phyloP scores from a whole-genome alignment of 163 green algal species.

The Smithsoniella earleae region DNA sequence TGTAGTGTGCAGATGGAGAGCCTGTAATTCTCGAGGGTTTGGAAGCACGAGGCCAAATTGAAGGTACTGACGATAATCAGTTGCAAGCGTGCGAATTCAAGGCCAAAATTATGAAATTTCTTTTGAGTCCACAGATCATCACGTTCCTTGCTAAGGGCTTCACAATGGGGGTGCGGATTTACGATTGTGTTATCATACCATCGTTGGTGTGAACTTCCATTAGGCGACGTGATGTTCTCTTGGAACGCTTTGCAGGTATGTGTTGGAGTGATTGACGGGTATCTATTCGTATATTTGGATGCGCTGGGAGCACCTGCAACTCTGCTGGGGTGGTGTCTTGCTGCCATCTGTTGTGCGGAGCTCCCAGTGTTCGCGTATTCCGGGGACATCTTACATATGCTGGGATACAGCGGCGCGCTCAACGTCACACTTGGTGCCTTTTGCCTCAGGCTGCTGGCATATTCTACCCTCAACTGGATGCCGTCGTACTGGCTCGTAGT shows the following conservation, averaged over 20 bases:
- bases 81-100: no score
- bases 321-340: slow-evolving; percentile 28
- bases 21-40: no score
- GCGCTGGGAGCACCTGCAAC: slow-evolving; percentile 19
- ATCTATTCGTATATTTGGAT: slow-evolving; percentile 34
- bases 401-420: slow-evolving; percentile 17
- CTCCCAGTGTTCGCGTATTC: slow-evolving; percentile 12
- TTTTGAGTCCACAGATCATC: background rate
- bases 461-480: slow-evolving; percentile 18
- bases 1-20: no score
- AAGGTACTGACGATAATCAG: no score
- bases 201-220: no score
- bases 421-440: slow-evolving; percentile 1
- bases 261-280: slow-evolving; percentile 32
- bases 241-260: slow-evolving; percentile 30
- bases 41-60: no score
- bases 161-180: slow-evolving; percentile 21
- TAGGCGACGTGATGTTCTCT: no score
- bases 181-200: no score
- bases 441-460: slow-evolving; percentile 13
- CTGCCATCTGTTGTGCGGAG: slow-evolving; percentile 16
- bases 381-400: background rate
- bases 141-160: background rate
- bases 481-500: slow-evolving; percentile 32
- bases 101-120: no score